A percentile compares a stretch with the other conserved stretches of the same genome.
These are phyloP conservation scores for Linnemannia exigua DNA, from an alignment of 192 early-diverging fungal genomes.

Conservation along the genomic window DNA sequence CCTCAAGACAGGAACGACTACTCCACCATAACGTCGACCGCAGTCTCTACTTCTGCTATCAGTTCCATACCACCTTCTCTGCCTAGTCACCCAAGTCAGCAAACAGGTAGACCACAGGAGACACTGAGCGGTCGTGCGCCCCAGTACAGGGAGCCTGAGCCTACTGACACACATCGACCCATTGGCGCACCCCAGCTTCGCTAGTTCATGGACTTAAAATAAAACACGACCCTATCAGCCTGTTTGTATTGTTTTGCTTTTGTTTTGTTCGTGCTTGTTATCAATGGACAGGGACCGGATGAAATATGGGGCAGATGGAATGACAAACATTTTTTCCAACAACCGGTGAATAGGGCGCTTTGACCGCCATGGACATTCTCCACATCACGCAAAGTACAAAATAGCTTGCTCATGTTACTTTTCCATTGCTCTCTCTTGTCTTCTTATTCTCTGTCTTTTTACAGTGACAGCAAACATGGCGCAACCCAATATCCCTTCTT, in stretches of 20 bases:
- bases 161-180: neutral
- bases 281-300: neutral
- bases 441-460: neutral
- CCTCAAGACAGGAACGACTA: conserved; percentile 1
- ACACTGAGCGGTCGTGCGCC: neutral
- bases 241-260: neutral
- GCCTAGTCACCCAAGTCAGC: neutral
- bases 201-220: neutral
- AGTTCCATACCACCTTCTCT: neutral
- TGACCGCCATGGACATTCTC: neutral
- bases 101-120: neutral
- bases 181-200: neutral
- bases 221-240: too few relatives aligned
- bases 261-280: neutral
- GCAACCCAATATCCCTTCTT: neutral
- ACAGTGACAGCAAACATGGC: too few relatives aligned
- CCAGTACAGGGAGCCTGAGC: conserved; percentile 11
- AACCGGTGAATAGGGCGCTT: neutral
- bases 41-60: neutral
- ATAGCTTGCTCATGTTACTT: too few relatives aligned
- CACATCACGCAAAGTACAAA: too few relatives aligned
- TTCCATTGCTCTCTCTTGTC: too few relatives aligned
- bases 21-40: neutral
- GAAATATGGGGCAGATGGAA: neutral
- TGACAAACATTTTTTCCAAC: conserved; percentile 24